phyloP scores from a whole-genome alignment of 192 early-diverging fungal species.

The Entophlyctis luteolus region DNA sequence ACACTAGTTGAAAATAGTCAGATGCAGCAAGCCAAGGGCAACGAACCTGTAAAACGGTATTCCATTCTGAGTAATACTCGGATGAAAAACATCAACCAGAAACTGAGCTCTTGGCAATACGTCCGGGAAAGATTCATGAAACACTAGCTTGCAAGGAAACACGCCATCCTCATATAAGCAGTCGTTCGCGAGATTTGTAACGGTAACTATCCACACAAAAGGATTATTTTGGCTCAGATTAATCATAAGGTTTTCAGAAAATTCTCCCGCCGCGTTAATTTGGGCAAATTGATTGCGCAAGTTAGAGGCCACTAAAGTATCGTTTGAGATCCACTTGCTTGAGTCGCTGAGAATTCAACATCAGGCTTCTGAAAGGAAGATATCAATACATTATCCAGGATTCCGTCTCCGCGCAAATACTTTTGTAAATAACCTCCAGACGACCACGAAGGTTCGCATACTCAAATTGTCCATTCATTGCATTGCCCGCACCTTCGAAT shows the following conservation, averaged over 20 bases:
- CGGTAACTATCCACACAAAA: constrained; percentile 54
- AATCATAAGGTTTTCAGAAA: constrained; percentile 41
- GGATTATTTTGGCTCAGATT: constrained; percentile 55
- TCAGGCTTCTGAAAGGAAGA: not conserved
- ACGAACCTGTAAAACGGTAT: constrained; percentile 50
- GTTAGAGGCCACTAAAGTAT: constrained; percentile 52
- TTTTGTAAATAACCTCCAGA: constrained; percentile 40
- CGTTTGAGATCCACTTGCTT: constrained; percentile 42
- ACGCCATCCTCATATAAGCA: constrained; percentile 60
- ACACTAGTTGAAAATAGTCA: constrained; percentile 21
- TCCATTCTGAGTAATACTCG: constrained; percentile 55
- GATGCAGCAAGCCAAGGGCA: not conserved
- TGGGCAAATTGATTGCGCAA: constrained; percentile 53
- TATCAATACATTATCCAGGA: constrained; percentile 42
- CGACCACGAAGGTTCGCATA: constrained; percentile 35
- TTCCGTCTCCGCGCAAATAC: constrained; percentile 44
- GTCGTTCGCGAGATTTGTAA: constrained; percentile 45
- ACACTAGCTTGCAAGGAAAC: constrained; percentile 51
- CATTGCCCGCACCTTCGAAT: constrained; percentile 53
- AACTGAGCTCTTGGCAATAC: constrained; percentile 54
- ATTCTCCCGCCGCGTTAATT: constrained; percentile 46
- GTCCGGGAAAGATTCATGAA: constrained; percentile 56
- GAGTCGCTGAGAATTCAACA: constrained; percentile 34
- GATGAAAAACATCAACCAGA: constrained; percentile 56
- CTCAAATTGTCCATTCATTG: constrained; percentile 49